Evolutionary conservation across 805 yeast genomes (phyloP), one percentile per base, ranked within the genome.

Genomic region (Saccharomycopsis vini): DNA sequence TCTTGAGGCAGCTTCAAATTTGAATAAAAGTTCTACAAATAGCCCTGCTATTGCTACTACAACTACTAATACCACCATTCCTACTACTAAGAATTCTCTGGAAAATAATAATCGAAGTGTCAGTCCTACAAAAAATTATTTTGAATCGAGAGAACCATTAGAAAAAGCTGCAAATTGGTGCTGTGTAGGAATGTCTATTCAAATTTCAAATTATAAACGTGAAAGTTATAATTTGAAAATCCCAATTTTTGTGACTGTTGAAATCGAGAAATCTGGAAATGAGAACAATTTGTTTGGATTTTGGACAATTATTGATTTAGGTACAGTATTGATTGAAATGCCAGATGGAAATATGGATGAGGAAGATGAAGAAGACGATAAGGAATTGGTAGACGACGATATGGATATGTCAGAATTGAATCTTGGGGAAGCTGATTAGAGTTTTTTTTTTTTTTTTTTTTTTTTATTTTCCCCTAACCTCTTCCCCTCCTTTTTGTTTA

Each of bases 151-250:
- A n/a, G 32, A 35, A 31, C 50, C 50, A n/a, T n/a, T 46, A 5
- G 50, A 46, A 21, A n/a, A 15, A 5, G 46, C 41, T 5, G 26
- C 39, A 3, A 47, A 36, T 29, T 47, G 50, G 50, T 36, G 36
- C 20, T 38, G 42, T 13, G 15, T 44, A 10, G 42, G 43, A 15
- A 29, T 47, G 45, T 33, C 26, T 33, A 26, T 43, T 3, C 28
- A 19, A 7, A 26, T 40, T n/a, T 46, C 50, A 7, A n/a, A 15
- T 15, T 31, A 22, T 13, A 31, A 16, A 9, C 18, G n/a, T 4
- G 19, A 40, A 9, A 31, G 33, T 16, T 40, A 34, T 34, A 28
- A 33, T 13, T 40, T 40, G 32, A 13, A 16, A 4, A 33, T 40
- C 15, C 43, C 43, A 15, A n/a, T 40, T 18, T 40, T 40, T 33